Evolutionary conservation across 2,329 filamentous ascomycete genomes (phyloP), one percentile per base, ranked within the genome.

Genomic region (Trichophyton benhamiae): DNA sequence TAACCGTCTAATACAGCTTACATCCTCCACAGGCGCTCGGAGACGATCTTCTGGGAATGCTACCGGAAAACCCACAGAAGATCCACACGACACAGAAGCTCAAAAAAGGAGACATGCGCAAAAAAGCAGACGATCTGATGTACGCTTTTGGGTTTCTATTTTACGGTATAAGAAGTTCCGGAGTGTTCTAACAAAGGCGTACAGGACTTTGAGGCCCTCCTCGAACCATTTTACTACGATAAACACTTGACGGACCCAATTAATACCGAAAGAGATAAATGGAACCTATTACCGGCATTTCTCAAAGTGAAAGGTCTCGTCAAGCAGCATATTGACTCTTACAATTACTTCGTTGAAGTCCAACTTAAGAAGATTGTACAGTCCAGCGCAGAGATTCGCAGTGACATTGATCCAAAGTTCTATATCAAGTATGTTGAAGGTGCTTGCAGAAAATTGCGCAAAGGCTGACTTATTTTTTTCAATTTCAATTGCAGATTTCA

Each of bases 261-360:
- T 68, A 80, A 86, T 63, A 87, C 85, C 1, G 85, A 84, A 30
- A 77, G 76, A 70, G 94, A 99, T 78, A 99, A 99, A 80, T 96
- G 92, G 84, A 96, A 97, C 73, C 80, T 99, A 48, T 78, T 99
- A 30, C 95, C 94, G 0, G 94, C 94, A n/a, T 99, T 99, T 74
- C 79, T 99, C 63, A 96, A 96, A 75, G 91, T 96, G 69, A 99
- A 99, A 76, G 91, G 91, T 62, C 80, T 96, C 62, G 91, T 96
- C 60, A 96, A 96, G 75, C 92, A 97, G 79, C 91, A 96, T 74
- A 92, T 96, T 71, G 95, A 99, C 78, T 97, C 94, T 25, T 99
- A 95, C 81, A 96, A 99, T 77, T 96, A 94, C 77, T 97, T 99
- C 69, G 88, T 96, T 67, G 90, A 99, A 68, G 88, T 95, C 61